A percentile compares a stretch with the other conserved stretches of the same genome.
Evolutionary conservation across 1,284 basidiomycete species (phyloP).

Genomic region (Puccinia horiana): DNA sequence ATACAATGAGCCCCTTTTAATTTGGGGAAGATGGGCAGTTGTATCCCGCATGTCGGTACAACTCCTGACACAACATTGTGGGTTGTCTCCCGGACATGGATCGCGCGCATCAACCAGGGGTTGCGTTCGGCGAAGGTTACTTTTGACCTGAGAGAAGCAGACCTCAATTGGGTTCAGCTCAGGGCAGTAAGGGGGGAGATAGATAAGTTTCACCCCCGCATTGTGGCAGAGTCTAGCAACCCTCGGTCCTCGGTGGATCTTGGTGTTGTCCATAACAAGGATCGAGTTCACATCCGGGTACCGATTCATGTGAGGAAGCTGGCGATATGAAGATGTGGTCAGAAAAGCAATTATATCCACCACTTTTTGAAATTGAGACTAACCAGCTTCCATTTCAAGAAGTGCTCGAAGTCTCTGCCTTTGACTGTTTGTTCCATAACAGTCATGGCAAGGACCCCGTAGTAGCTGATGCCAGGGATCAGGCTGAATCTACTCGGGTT

Average conservation of each 20-base stretch:
- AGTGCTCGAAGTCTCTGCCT: conserved; percentile 1
- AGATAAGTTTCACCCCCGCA: background rate
- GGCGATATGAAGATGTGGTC: background rate
- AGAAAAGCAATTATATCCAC: background rate
- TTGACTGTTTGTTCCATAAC: background rate
- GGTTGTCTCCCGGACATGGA: background rate
- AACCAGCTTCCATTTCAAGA: conserved; percentile 14
- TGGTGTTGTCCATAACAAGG: background rate
- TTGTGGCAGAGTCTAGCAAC: background rate
- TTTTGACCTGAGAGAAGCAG: background rate
- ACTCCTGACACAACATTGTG: background rate
- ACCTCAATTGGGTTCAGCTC: conserved; percentile 20
- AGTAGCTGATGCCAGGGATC: background rate
- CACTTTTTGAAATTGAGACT: background rate
- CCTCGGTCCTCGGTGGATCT: background rate
- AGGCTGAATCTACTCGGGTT: background rate
- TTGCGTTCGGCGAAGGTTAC: background rate
- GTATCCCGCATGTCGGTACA: background rate
- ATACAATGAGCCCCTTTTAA: too few species aligned
- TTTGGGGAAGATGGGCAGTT: background rate
- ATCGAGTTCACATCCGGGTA: background rate
- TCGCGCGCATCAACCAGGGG: background rate
- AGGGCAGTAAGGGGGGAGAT: conserved; percentile 19
- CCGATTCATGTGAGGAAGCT: conserved; percentile 20
- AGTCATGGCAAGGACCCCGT: background rate